These are phyloP conservation scores for Macadamia integrifolia DNA, from an alignment of 164 flowering plant species.

Conservation along the genomic window DNA sequence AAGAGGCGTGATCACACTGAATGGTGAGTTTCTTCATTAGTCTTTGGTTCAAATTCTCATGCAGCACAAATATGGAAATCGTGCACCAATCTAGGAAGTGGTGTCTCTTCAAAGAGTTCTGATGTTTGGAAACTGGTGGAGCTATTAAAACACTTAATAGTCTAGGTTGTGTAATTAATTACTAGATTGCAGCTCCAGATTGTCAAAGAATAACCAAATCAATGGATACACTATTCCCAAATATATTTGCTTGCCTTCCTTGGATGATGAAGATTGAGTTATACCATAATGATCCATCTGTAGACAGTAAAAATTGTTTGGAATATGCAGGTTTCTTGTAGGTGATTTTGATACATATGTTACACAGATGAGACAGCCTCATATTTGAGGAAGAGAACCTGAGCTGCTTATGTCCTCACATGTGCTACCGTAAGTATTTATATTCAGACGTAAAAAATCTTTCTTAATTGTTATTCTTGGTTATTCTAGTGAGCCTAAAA, in stretches of 20 bases:
- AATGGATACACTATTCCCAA: too few relatives aligned
- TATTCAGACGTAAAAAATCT: background rate
- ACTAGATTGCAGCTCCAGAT: too few relatives aligned
- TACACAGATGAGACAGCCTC: constrained; percentile 53
- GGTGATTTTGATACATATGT: constrained; percentile 73
- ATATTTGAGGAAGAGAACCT: constrained; percentile 87
- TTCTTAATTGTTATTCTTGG: background rate
- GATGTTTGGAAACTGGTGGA: too few relatives aligned
- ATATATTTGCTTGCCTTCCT: background rate
- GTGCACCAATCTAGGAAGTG: background rate
- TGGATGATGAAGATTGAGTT: background rate
- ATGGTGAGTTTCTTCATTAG: constrained; percentile 35
- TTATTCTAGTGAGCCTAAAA: constrained; percentile 1
- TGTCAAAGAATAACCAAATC: too few relatives aligned
- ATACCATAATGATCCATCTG: background rate
- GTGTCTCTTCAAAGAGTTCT: background rate
- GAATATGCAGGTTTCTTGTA: constrained; percentile 62
- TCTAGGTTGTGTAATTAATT: too few relatives aligned
- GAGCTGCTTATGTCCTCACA: constrained; percentile 83
- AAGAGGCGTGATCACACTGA: constrained; percentile 55
- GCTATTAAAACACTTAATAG: background rate
- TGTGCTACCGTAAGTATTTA: constrained; percentile 54
- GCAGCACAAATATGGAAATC: background rate
- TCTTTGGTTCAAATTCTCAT: background rate
- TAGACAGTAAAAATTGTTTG: background rate